Conservation (phyloP, 78 protist genomes). For the Bigelowiella natans region DNA sequence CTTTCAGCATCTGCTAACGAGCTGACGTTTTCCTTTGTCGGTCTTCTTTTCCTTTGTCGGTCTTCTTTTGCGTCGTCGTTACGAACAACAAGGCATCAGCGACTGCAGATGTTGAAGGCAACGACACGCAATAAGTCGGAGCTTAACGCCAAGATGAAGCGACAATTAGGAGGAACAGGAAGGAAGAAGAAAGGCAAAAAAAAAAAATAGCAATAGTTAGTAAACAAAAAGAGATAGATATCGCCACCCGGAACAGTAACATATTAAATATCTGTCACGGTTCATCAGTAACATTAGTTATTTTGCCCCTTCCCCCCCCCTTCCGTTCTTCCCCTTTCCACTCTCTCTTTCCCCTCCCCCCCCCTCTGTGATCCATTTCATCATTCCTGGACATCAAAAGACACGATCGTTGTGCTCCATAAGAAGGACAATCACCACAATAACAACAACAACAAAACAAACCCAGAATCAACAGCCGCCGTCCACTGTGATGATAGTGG, state of each 20-base stretch:
- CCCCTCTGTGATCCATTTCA: neutral
- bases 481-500: neutral
- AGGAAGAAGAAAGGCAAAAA: too few relatives aligned
- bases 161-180: too few relatives aligned
- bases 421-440: too few relatives aligned
- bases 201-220: too few relatives aligned
- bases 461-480: neutral
- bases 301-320: neutral
- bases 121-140: neutral
- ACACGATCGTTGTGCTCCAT: too few relatives aligned
- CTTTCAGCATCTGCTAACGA: too few relatives aligned
- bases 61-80: too few relatives aligned
- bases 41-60: too few relatives aligned
- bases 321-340: neutral
- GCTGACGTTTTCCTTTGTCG: too few relatives aligned
- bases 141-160: neutral
- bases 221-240: neutral
- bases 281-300: too few relatives aligned
- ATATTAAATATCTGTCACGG: neutral
- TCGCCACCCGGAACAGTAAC: neutral
- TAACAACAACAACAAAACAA: too few relatives aligned
- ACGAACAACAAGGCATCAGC: neutral
- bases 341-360: neutral
- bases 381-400: neutral
- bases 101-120: neutral